Percentiles rank a stretch among this genome's conserved stretches.
phyloP scores from a whole-genome alignment of 176 grass and related monocot species.

The Zoysia japonica region DNA sequence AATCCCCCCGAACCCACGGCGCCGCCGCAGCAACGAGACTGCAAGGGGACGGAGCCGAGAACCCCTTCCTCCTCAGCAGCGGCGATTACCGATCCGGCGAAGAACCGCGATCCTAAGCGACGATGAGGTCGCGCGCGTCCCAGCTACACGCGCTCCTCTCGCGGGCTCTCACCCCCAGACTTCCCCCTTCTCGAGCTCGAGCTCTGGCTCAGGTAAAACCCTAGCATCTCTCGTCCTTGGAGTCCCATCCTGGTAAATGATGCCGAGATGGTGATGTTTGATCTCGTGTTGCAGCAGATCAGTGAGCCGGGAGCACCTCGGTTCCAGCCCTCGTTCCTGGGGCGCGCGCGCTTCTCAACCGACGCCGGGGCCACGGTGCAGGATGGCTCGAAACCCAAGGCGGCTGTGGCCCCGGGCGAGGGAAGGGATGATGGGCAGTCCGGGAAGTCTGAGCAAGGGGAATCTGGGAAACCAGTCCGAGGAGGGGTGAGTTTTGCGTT shows the following conservation, averaged over 20 bases:
- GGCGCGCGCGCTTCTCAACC: slow-evolving; percentile 20
- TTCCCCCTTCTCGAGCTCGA: background rate
- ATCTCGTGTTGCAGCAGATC: slow-evolving; percentile 2
- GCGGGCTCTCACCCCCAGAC: slow-evolving; percentile 1
- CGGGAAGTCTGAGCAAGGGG: slow-evolving; percentile 43
- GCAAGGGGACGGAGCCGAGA: background rate
- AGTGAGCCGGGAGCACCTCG: background rate
- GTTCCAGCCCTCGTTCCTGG: slow-evolving; percentile 9
- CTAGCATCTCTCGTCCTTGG: background rate
- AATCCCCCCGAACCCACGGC: slow-evolving; percentile 26
- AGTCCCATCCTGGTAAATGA: too few relatives aligned
- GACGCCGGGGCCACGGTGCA: slow-evolving; percentile 27
- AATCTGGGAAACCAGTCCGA: slow-evolving; percentile 49
- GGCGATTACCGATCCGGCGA: background rate
- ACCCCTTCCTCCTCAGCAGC: background rate
- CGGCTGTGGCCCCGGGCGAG: background rate
- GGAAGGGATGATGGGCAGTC: slow-evolving; percentile 16
- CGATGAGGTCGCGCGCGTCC: slow-evolving; percentile 8
- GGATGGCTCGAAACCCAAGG: background rate
- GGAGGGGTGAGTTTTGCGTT: slow-evolving; percentile 59
- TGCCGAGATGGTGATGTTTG: background rate
- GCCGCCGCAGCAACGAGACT: slow-evolving; percentile 9
- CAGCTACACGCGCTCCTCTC: slow-evolving; percentile 35
- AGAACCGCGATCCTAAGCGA: background rate
- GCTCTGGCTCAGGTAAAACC: slow-evolving; percentile 22